Evolutionary conservation across 306 rosid genomes (phyloP), one percentile per base, ranked within the genome.

Genomic region (Vigna reflexopilosa): DNA sequence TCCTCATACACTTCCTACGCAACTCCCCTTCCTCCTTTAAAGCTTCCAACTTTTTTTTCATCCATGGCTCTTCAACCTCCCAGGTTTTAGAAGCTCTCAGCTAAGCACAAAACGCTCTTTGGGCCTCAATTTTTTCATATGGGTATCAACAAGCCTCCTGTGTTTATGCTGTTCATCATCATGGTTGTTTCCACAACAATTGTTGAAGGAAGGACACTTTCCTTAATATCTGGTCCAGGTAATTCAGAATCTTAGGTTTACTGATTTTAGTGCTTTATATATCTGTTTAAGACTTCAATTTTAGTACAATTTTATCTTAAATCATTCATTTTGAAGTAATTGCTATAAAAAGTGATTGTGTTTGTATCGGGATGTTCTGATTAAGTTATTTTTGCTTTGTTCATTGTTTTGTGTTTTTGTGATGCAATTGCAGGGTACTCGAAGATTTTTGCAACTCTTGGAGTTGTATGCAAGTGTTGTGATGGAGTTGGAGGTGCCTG

Each of bases 401-500:
- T 71, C 59, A 19, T 7, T 58, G 49, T 10, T 66, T 2, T 16
- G 3, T 26, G 28, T 59, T 8, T 19, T 4, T 55, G 49, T 62
- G 47, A 40, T 62, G 9, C 17, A 51, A 38, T 68, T 51, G 42
- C 36, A 86, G 89, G 81, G 56, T 50, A 78, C 65, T 49, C 86
- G 2, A 82, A 78, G 79, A 83, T 19, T 58, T 59, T 77, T 61
- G 81, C 82, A 13, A 66, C 82, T 1, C 86, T 88, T 54, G 92
- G 92, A 55, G 83, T 86, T 58, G 79, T 84, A 50, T 88, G 92
- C 83, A 82, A 88, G 82, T 88, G 92, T 58, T 88, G 92, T 78
- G 92, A 88, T 75, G 88, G 83, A 45, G 59, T 51, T 57, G 85
- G 63, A 17, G 88, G 84, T 15, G 58, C 74, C 38, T 88, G 92